These are phyloP conservation scores for Aegilops longissima DNA, from an alignment of 176 grass and related monocot species.

Conservation along the genomic window DNA sequence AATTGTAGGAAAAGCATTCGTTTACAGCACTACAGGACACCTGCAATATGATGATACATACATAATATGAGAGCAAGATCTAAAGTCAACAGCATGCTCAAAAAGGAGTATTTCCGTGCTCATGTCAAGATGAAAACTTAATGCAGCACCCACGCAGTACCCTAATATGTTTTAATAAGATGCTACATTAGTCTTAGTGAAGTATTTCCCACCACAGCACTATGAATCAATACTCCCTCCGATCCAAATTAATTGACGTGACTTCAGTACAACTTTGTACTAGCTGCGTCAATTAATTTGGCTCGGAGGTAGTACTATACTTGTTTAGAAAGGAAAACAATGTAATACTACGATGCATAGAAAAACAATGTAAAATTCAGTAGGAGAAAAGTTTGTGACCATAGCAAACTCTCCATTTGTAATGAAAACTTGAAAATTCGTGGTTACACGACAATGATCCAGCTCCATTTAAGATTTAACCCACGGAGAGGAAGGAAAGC, in stretches of 20 bases:
- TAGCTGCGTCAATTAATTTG: no score
- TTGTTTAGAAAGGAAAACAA: neutral
- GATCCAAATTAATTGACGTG: no score
- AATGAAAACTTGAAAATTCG: neutral
- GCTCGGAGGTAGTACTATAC: neutral
- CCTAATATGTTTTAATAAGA: neutral
- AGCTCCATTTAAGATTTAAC: neutral
- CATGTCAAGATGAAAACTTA: neutral
- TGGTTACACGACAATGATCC: neutral
- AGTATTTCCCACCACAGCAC: neutral
- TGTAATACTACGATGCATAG: neutral
- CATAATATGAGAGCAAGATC: neutral
- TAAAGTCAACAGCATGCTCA: neutral
- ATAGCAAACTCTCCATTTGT: constrained; percentile 14
- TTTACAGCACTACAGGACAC: constrained; percentile 36
- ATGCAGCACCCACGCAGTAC: neutral
- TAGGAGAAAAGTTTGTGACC: neutral
- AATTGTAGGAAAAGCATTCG: constrained; percentile 27
- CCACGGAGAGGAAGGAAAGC: neutral
- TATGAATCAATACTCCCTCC: neutral
- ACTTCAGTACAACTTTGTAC: no score
- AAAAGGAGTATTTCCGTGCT: neutral
- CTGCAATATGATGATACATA: constrained; percentile 26
- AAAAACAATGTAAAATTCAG: neutral
- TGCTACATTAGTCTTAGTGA: neutral